Evolutionary conservation across 2,329 filamentous ascomycete genomes (phyloP), one percentile per base, ranked within the genome.

Genomic region (Phialophora tarda): DNA sequence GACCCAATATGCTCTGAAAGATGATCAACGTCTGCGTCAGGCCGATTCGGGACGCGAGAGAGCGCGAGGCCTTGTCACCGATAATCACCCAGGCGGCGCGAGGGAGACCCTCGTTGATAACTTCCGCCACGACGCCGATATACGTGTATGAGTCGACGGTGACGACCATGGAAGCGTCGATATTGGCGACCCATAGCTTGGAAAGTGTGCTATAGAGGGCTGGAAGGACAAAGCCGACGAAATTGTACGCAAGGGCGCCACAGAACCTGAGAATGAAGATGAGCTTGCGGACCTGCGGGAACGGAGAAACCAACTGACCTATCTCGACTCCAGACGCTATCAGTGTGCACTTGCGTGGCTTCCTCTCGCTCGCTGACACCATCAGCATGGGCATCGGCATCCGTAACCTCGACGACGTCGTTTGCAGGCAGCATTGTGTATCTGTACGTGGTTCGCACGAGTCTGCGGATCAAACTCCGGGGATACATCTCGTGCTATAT

Each of bases 41-140:
- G 3, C 81, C 78, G 1, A 91, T 77, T 0, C 89, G 82, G 14
- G 84, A 80, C 0, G 77, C 65, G 0, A 83, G 74, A 0, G 79
- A 78, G 1, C 88, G 82, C 0, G 83, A 86, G 0, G 84, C 77
- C 30, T 82, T 83, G 75, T 92, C 88, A 7, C 88, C 89, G 64
- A 92, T 91, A 64, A 90, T 83, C 5, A 88, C 80, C 85, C 87
- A 92, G 0, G 88, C 83, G 0, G 88, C 86, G 24, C 89, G 82
- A 0, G 89, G 89, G 0, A 92, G 84, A 0, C 89, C 89, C 74
- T 92, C 89, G 69, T 92, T 92, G 17, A 92, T 76, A 0, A 91
- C 88, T 73, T 92, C 87, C 1, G 84, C 85, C 0, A 91, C 81
- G 0, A 87, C 83, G 23, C 84, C 82, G 66, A 92, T 90, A 75